These are phyloP conservation scores for Podospora pseudocomata DNA, from an alignment of 495 filamentous ascomycete species.

Conservation along the genomic window DNA sequence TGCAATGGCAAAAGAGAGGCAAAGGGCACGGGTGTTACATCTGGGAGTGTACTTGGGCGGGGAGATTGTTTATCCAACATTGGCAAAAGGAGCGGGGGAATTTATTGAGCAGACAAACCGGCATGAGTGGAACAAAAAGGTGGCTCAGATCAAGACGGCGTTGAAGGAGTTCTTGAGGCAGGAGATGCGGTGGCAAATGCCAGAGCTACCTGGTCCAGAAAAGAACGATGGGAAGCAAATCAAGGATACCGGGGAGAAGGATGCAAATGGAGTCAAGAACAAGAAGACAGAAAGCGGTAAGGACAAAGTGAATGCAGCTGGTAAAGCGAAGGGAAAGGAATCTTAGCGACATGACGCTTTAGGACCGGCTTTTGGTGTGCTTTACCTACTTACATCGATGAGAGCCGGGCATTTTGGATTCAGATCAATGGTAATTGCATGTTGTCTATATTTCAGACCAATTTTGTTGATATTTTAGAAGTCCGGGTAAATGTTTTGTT, in stretches of 20 bases:
- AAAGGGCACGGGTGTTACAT: constrained; percentile 26
- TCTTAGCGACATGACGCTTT: background rate
- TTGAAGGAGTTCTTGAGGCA: constrained; percentile 24
- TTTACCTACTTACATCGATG: no score
- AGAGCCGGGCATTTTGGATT: no score
- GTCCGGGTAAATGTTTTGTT: no score
- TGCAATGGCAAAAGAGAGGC: background rate
- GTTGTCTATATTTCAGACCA: no score
- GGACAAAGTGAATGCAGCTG: background rate
- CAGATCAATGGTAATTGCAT: no score
- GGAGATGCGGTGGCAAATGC: constrained; percentile 27
- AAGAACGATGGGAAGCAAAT: background rate
- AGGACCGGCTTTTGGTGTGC: no score
- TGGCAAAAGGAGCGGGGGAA: background rate
- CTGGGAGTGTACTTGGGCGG: constrained; percentile 21
- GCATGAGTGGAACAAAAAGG: constrained; percentile 21
- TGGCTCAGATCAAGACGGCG: constrained; percentile 24
- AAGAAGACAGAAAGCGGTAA: background rate
- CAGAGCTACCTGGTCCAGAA: constrained; percentile 14
- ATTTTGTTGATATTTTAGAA: no score
- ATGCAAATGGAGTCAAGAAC: background rate
- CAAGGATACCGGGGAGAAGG: background rate
- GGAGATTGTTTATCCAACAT: constrained; percentile 9
- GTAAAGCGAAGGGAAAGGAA: background rate
- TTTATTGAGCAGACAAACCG: background rate